Evolutionary conservation across 116 monocot genomes (phyloP), one percentile per base, ranked within the genome.

Genomic region (Cymodocea nodosa): DNA sequence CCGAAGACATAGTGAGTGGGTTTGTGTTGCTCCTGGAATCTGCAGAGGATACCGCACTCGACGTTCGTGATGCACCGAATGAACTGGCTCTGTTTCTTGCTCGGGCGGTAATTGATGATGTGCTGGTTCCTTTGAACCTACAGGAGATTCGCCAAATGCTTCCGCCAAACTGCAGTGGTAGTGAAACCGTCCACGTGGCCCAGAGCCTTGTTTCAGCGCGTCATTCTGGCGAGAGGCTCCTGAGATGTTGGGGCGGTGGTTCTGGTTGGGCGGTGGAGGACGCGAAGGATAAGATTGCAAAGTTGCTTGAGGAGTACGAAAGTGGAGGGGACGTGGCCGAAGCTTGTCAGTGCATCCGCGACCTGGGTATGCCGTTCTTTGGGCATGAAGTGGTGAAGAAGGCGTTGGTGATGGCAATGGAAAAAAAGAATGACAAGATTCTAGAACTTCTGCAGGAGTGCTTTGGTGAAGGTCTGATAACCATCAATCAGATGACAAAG

Each of bases 201-300:
- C 73, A 75, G 25, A 69, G 83, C 0, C 83, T 93, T 18, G 71
- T 82, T 23, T 83, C 83, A 48, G 88, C 88, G 0, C 80, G 88
- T 13, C 93, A 93, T 70, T 77, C 93, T 9, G 93, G 93, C 3
- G 93, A 93, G 76, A 80, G 93, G 60, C 79, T 93, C 65, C 68
- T 93, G 64, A 76, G 93, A 44, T 93, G 93, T 79, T 93, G 93
- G 93, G 93, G 93, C 23, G 93, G 85, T 18, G 81, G 85, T 65
- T 83, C 81, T 0, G 93, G 93, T 10, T 93, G 88, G 93, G 83
- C 85, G 7, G 85, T 93, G n/a, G 93, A 93, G 67, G 93, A 93
- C 44, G 85, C 93, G 3, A 93, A 93, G 74, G 93, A 93, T 73
- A 93, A 85, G 73, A 83, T 93, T 18, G 14, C 68, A 10, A 85